Evolutionary conservation across 2,329 filamentous ascomycete species (phyloP).

Genomic region (Immersiporthe knoxdaviesiana): DNA sequence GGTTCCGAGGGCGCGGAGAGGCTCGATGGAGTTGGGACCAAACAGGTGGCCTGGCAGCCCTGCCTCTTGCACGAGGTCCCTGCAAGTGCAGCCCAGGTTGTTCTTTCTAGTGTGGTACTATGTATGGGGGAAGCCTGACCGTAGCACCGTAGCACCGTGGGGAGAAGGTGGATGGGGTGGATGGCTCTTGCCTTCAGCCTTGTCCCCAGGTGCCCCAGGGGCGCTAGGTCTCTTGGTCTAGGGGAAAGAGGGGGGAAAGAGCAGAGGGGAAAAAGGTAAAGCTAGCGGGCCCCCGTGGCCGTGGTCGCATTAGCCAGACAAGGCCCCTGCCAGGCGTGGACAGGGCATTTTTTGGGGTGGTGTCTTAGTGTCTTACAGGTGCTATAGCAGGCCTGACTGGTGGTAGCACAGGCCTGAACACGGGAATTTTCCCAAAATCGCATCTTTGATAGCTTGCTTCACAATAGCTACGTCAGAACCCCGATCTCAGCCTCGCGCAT

Average conservation of each 20-base stretch:
- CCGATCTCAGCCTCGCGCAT: conserved; percentile 1
- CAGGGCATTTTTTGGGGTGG: conserved; percentile 10
- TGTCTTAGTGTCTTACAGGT: neutral
- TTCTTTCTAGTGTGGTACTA: conserved; percentile 11
- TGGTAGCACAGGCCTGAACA: neutral
- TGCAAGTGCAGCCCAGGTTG: conserved; percentile 13
- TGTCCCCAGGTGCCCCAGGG: conserved; percentile 12
- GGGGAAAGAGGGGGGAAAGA: no score
- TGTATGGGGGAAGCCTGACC: conserved; percentile 7
- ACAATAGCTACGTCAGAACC: neutral
- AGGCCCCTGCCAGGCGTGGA: neutral
- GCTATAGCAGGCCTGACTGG: neutral
- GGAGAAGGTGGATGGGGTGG: neutral
- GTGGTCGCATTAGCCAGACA: conserved; percentile 20
- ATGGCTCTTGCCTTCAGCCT: conserved; percentile 18
- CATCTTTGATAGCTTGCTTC: neutral
- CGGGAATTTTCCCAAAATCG: neutral
- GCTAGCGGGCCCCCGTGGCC: conserved; percentile 16
- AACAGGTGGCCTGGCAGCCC: conserved; percentile 22
- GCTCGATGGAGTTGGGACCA: conserved; percentile 29
- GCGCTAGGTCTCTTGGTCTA: conserved; percentile 4
- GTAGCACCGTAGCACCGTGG: neutral
- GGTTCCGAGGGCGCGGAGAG: conserved; percentile 26
- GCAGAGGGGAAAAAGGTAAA: neutral
- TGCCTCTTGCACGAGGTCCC: conserved; percentile 9